Evolutionary conservation across 106 monocot species (phyloP).

Genomic region (Allium fistulosum): DNA sequence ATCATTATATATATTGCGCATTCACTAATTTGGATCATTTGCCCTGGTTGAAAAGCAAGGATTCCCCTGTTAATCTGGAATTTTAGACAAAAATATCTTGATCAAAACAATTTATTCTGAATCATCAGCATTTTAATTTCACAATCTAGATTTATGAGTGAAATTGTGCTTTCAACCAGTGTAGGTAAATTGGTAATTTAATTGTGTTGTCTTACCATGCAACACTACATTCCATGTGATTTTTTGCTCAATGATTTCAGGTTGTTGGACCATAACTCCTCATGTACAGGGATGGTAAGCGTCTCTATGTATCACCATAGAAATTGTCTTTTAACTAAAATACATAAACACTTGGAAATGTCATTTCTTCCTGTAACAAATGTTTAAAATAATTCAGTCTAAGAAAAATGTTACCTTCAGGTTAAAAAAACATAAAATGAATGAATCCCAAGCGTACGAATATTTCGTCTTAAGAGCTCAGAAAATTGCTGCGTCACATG

Average conservation of each 20-base stretch:
- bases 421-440: slow-evolving; percentile 57
- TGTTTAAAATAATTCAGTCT: too few relatives aligned
- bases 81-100: too few relatives aligned
- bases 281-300: slow-evolving; percentile 71
- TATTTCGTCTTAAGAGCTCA: slow-evolving; percentile 86
- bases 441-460: slow-evolving; percentile 60
- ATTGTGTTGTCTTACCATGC: too few relatives aligned
- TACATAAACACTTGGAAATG: too few relatives aligned
- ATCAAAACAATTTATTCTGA: too few relatives aligned
- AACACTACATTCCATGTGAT: neutral
- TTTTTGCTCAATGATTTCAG: slow-evolving; percentile 32
- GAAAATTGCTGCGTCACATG: slow-evolving; percentile 77
- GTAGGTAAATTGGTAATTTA: too few relatives aligned
- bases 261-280: slow-evolving; percentile 70
- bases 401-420: slow-evolving; percentile 17
- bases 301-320: neutral
- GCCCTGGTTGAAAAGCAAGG: too few relatives aligned
- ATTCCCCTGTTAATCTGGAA: too few relatives aligned
- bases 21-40: neutral
- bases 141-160: too few relatives aligned
- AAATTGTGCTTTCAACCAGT: too few relatives aligned
- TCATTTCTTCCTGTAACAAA: too few relatives aligned
- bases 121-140: too few relatives aligned
- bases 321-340: neutral
- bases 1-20: neutral